Percentiles rank a stretch among this genome's conserved stretches.
These are phyloP conservation scores for Singerocomus inundabilis DNA, from an alignment of 1,284 basidiomycete genomes.

Conservation along the genomic window DNA sequence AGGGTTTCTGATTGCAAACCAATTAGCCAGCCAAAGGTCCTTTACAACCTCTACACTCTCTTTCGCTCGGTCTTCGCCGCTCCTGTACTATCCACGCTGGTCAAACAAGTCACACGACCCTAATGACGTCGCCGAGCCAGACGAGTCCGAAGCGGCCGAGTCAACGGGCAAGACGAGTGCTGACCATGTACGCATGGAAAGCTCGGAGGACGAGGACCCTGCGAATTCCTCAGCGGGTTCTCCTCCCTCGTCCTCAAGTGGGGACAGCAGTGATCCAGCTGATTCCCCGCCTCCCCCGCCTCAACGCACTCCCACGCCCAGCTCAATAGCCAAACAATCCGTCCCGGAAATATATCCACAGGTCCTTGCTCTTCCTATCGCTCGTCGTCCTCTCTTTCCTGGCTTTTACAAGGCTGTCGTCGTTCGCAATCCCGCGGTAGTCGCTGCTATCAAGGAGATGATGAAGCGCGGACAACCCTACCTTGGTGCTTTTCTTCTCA, in stretches of 20 bases:
- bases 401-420: slow-evolving; percentile 99
- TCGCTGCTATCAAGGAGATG: slow-evolving; percentile 94
- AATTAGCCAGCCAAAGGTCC: slow-evolving; percentile 10
- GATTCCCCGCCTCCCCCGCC: slow-evolving; percentile 37
- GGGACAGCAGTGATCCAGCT: slow-evolving; percentile 30
- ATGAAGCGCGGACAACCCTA: slow-evolving; percentile 97
- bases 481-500: slow-evolving; percentile 95
- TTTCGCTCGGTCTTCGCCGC: slow-evolving; percentile 22
- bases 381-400: slow-evolving; percentile 93
- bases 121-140: slow-evolving; percentile 20
- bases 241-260: slow-evolving; percentile 27
- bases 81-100: slow-evolving; percentile 30
- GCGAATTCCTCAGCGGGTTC: slow-evolving; percentile 29
- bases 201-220: slow-evolving; percentile 31
- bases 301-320: slow-evolving; percentile 40
- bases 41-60: slow-evolving; percentile 23
- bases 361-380: slow-evolving; percentile 94
- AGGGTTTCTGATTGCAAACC: slow-evolving; percentile 7
- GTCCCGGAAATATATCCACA: slow-evolving; percentile 91
- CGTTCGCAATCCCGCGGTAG: slow-evolving; percentile 86
- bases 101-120: slow-evolving; percentile 27
- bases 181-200: slow-evolving; percentile 20
- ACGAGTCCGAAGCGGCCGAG: slow-evolving; percentile 27
- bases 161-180: slow-evolving; percentile 4
- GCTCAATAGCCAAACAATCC: slow-evolving; percentile 77